Percentiles rank a stretch among this genome's conserved stretches.
phyloP scores from a whole-genome alignment of 345 rosid genomes.

The Eucalyptus microcorys region DNA sequence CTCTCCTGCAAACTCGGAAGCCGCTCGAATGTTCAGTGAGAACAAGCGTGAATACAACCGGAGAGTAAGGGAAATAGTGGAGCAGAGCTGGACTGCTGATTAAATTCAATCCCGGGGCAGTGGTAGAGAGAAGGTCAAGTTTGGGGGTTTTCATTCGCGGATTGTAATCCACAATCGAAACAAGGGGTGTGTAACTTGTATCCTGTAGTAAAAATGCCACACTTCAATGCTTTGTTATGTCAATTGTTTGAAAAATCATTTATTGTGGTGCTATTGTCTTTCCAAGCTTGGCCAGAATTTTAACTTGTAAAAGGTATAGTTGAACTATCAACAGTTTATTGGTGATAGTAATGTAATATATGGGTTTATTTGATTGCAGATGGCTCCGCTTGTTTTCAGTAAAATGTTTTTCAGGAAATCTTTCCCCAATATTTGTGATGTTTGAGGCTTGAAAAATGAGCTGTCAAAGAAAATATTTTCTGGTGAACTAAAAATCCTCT shows the following conservation, averaged over 20 bases:
- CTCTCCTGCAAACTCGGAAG: constrained; percentile 77
- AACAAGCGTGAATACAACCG: constrained; percentile 62
- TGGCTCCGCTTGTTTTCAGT: neutral
- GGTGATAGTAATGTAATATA: neutral
- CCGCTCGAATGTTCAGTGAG: constrained; percentile 68
- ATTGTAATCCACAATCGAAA: neutral
- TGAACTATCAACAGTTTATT: neutral
- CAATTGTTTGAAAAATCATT: neutral
- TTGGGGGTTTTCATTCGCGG: neutral
- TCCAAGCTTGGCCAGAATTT: neutral
- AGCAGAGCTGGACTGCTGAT: constrained; percentile 73
- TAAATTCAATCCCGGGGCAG: neutral
- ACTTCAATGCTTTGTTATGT: neutral
- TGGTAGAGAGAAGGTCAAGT: neutral
- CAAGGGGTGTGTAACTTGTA: neutral
- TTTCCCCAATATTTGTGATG: accelerated
- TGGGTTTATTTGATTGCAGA: neutral
- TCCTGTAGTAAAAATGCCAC: neutral
- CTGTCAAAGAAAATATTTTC: neutral
- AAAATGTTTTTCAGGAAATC: neutral
- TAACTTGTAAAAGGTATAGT: neutral
- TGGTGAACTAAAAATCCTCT: no score
- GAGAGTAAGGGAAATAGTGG: constrained; percentile 52
- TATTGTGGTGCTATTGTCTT: neutral
- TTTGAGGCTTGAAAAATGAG: neutral